Evolutionary conservation across 2,329 filamentous ascomycete genomes (phyloP), one percentile per base, ranked within the genome.

Genomic region (Epichloe typhina): DNA sequence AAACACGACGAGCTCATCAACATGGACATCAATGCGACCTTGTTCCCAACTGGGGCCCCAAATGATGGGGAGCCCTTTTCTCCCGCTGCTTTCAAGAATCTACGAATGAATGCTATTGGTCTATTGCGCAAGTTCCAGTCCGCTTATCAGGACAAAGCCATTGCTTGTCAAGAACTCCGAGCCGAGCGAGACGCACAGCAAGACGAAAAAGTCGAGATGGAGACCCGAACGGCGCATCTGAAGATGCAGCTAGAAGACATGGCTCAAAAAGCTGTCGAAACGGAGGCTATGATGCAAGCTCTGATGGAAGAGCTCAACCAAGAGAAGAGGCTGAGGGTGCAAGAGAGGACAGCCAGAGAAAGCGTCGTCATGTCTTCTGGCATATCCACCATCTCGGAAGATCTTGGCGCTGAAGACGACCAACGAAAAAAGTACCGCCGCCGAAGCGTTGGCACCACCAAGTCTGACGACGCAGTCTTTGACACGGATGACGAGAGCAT

Each of bases 221-320:
- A 75, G 50, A 74, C 72, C 5, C 70, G 77, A 3, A 69, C 73
- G 6, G 65, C 69, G 19, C 72, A 78, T 57, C 69, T 83, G 40
- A 79, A 77, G 61, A 69, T 72, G 56, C 79, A 83, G 61, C 69
- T 84, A 1, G 76, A 83, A 55, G 74, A 73, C 46, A 78, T 84
- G 70, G 75, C 76, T 2, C 64, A 62, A 15, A 72, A 72, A 56
- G 74, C 75, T 0, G 66, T 69, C 3, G 74, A 79, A 57, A 75
- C 79, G 54, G 78, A 83, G 56, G 56, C 64, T 6, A 67, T 67
- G 2, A 76, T 80, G 60, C 66, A 69, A 45, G 64, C 71, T 31
- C 62, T 80, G n/a, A 64, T 74, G 41, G 67, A 66, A n/a, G 73
- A 76, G 52, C 63, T 81, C 17, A 69, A 68, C 3, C 69, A 67